Base-by-base conservation (phyloP, 805 yeast genomes). In the Sugiyamaella marilandica region DNA sequence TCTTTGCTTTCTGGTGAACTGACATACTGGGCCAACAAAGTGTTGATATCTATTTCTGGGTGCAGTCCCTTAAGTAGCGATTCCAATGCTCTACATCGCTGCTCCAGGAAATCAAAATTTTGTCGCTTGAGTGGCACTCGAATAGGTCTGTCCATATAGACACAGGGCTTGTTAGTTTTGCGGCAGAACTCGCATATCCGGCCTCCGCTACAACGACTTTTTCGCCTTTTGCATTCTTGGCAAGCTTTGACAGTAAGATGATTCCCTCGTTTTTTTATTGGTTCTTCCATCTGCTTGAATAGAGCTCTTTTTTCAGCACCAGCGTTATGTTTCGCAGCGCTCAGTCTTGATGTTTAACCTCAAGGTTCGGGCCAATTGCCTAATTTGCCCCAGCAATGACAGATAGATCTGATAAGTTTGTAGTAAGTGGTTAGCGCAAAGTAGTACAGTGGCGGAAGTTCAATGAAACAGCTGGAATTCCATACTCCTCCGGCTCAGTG, bases 71-170 rank as follows among this genome's bases (percentile, higher is more conserved):
- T 58, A 9, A 81, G 60, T 9, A 79, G 54, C 14, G 59, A 56
- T 62, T 79, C 82, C 52, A 80, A 59, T 39, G 65, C 72, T 36
- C 70, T 63, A 2, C 78, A 75, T 47, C 78, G 67, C 50, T 71
- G 74, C 43, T 52, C 52, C 32, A 48, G 35, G 14, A 24, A 26
- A 65, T 87, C 95, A 19, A 87, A 86, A 51, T 78, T 51, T 29
- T 44, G 35, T 44, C 47, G 47, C 16, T 44, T 44, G 5, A 54
- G 44, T 16, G 54, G 56, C 16, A 51, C 21, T 19, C 56, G 47
- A 14, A 32, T 41, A n/a, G 54, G 54, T 13, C 56, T 41, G 4
- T 45, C 55, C n/a, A 50, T 47, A 26, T 54, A 54, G 2, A 54
- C 41, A 41, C 56, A 54, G 10, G 45, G 51, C n/a, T 52, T 14